Conservation (phyloP, 1,139 yeast species). For the Wickerhamomyces sp. region DNA sequence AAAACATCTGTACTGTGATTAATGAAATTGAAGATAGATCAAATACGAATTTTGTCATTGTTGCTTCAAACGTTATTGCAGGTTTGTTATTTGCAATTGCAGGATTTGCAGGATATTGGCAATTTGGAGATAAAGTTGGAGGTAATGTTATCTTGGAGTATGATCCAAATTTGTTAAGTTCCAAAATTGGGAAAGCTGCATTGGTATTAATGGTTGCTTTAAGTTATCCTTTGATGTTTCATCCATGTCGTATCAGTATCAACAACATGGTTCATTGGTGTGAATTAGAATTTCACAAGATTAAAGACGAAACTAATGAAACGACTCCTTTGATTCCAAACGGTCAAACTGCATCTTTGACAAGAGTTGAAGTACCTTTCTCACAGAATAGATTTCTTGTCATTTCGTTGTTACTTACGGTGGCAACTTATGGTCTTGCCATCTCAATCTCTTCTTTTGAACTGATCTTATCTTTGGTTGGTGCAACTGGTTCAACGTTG, state of each 20-base stretch:
- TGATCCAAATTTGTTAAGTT: slow-evolving; percentile 30
- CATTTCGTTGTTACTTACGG: slow-evolving; percentile 42
- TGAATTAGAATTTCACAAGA: slow-evolving; percentile 12
- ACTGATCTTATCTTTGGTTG: slow-evolving; percentile 82
- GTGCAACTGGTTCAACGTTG: slow-evolving; percentile 92
- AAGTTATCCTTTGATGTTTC: slow-evolving; percentile 88
- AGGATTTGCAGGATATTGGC: slow-evolving; percentile 79
- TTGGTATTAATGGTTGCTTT: slow-evolving; percentile 79
- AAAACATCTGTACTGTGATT: slow-evolving; percentile 85
- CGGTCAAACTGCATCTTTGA: slow-evolving; percentile 10
- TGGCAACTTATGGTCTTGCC: slow-evolving; percentile 58
- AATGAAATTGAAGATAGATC: slow-evolving; percentile 69
- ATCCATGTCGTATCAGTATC: slow-evolving; percentile 84
- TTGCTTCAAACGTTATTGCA: slow-evolving; percentile 51
- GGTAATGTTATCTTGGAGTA: slow-evolving; percentile 82
- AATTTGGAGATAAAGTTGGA: slow-evolving; percentile 71
- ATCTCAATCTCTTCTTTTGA: slow-evolving; percentile 71
- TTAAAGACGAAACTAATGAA: slow-evolving; percentile 10
- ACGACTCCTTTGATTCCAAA: slow-evolving; percentile 11
- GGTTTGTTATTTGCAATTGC: slow-evolving; percentile 59
- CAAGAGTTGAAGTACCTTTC: slow-evolving; percentile 40
- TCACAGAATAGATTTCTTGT: slow-evolving; percentile 41
- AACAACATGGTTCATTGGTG: slow-evolving; percentile 67
- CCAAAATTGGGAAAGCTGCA: slow-evolving; percentile 59
- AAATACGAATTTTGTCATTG: slow-evolving; percentile 48